Evolutionary conservation across 2,329 filamentous ascomycete species (phyloP), one percentile per base, ranked within the genome.

Genomic region (Penicillium concentricum): DNA sequence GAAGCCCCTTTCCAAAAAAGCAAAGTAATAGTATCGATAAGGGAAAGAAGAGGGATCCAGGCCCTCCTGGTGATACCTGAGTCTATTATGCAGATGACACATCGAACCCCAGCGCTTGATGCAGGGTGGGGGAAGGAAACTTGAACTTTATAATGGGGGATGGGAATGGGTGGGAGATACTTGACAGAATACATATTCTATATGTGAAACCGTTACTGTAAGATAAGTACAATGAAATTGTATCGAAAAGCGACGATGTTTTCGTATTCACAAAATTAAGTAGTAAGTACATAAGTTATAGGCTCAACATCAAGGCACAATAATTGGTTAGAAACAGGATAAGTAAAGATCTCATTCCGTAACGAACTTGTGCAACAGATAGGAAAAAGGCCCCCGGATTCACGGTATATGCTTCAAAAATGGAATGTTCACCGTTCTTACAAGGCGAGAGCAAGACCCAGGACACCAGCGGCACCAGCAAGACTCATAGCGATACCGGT

Each of bases 371-470:
- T 35, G 8, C 22, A 37, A 10, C 5, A 51, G 8, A 28, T 20
- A 32, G 7, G 0, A n/a, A 16, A 18, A n/a, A 24, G 1, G 2
- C 2, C 6, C 16, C 0, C 6, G 9, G 3, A 15, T 46, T 32
- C 18, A 38, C 18, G 4, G 15, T 16, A 15, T 4, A 7, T 30
- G 12, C 3, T 30, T 28, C 13, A 16, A 30, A 26, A 12, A 35
- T 35, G 2, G 18, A 26, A 15, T 24, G 2, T 20, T 39, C n/a
- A 15, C 35, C 2, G 3, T 18, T 18, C 28, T 42, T 51, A 64
- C 44, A 64, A 47, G 22, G 59, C 62, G 22, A 64, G 54, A 9
- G 61, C 62, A 54, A 64, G 53, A 24, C 62, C 62, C 30, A 64
- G 51, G 12, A 63, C 51, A 56, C 61, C 62, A 15, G 49, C 61